These are phyloP conservation scores for Fusarium concolor DNA, from an alignment of 2,329 filamentous ascomycete species.

Conservation along the genomic window DNA sequence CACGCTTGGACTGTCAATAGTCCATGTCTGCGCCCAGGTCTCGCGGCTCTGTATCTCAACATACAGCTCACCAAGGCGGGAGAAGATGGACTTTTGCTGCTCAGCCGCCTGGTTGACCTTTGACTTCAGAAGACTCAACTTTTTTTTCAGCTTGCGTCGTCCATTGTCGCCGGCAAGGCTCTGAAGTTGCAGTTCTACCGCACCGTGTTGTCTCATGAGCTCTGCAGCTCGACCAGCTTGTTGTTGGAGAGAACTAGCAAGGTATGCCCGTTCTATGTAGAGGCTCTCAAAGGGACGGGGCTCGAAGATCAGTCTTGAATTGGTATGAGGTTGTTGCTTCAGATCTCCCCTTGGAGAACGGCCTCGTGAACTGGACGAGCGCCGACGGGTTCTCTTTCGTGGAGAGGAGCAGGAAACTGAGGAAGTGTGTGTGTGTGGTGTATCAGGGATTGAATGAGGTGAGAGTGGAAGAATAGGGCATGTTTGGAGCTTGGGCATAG, in stretches of 20 bases:
- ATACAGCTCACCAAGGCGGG: constrained; percentile 61
- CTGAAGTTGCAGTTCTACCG: constrained; percentile 51
- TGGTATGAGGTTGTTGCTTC: constrained; percentile 9
- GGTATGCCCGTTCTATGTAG: constrained; percentile 60
- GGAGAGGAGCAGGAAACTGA: not conserved
- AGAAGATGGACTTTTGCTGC: constrained; percentile 60
- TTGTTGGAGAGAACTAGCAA: constrained; percentile 55
- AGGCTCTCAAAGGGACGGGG: constrained; percentile 58
- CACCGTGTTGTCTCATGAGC: constrained; percentile 55
- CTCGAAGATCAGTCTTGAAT: constrained; percentile 46
- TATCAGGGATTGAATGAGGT: constrained; percentile 14
- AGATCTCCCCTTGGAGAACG: constrained; percentile 6
- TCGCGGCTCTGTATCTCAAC: constrained; percentile 61
- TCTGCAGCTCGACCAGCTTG: constrained; percentile 54
- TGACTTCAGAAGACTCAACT: constrained; percentile 55
- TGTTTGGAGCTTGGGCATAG: constrained; percentile 14
- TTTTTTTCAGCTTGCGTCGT: constrained; percentile 54
- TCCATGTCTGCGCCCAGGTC: constrained; percentile 49
- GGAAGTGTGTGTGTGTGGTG: constrained; percentile 6
- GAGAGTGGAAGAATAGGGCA: constrained; percentile 20
- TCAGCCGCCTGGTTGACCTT: constrained; percentile 58
- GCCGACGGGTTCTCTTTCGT: constrained; percentile 23
- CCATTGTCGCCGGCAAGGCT: constrained; percentile 40
- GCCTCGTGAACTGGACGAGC: constrained; percentile 18
- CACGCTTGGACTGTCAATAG: constrained; percentile 21